phyloP scores from a whole-genome alignment of 2,329 filamentous ascomycete genomes.

The Aureobasidium leucospermi region DNA sequence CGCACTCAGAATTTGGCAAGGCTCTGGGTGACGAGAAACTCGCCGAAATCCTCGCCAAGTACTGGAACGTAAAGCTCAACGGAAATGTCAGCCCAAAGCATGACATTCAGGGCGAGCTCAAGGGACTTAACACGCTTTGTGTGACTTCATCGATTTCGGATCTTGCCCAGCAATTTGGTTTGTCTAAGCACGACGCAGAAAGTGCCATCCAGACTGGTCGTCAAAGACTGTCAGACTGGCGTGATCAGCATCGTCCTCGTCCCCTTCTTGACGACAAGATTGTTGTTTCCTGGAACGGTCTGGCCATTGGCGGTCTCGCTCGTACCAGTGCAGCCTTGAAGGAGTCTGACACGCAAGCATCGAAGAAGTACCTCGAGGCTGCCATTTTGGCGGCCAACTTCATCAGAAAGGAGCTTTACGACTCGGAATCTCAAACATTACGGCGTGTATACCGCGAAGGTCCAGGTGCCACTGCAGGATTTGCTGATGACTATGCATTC shows the following conservation, averaged over 20 bases:
- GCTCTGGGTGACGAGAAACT: constrained; percentile 62
- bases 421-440: constrained; percentile 53
- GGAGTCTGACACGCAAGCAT: constrained; percentile 44
- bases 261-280: constrained; percentile 85
- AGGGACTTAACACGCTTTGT: constrained; percentile 83
- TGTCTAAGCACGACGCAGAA: constrained; percentile 61
- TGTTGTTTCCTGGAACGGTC: constrained; percentile 78
- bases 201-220: constrained; percentile 61
- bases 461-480: constrained; percentile 59
- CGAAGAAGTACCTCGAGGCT: constrained; percentile 48
- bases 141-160: constrained; percentile 60
- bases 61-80: constrained; percentile 76
- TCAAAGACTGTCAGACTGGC: constrained; percentile 60
- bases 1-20: constrained; percentile 68
- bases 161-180: constrained; percentile 66
- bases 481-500: constrained; percentile 94
- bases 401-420: constrained; percentile 67
- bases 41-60: constrained; percentile 66
- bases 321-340: constrained; percentile 64
- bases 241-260: constrained; percentile 65
- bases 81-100: constrained; percentile 79
- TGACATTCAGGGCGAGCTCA: constrained; percentile 88
- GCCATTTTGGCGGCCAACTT: constrained; percentile 66
- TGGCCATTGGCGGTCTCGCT: constrained; percentile 77
- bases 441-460: constrained; percentile 68